phyloP scores from a whole-genome alignment of 2,329 filamentous ascomycete species.

The Ophiosphaerella korrae region DNA sequence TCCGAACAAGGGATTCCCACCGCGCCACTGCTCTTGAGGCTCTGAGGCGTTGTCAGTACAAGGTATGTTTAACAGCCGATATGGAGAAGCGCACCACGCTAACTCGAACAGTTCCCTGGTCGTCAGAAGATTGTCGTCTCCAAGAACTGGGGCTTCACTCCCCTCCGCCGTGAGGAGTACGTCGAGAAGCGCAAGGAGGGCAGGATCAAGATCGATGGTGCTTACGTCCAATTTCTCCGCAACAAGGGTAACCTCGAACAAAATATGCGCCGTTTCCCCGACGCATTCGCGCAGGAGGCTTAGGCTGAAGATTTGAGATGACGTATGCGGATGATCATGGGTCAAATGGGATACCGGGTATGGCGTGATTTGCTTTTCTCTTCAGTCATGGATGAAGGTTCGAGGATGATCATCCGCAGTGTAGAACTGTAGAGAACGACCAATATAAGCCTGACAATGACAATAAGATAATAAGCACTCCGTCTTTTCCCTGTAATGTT shows the following conservation, averaged over 20 bases:
- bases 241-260: constrained; percentile 84
- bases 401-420: constrained; percentile 28
- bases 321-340: constrained; percentile 37
- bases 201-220: constrained; percentile 94
- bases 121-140: constrained; percentile 99
- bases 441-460: constrained; percentile 41
- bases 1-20: constrained; percentile 95
- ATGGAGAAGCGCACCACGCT: too few relatives aligned
- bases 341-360: constrained; percentile 44
- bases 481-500: constrained; percentile 1
- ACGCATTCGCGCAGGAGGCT: constrained; percentile 69
- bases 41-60: constrained; percentile 99
- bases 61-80: constrained; percentile 53
- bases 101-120: constrained; percentile 75
- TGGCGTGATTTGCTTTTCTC: constrained; percentile 44
- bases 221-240: constrained; percentile 98
- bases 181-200: constrained; percentile 92
- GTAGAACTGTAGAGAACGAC: constrained; percentile 36
- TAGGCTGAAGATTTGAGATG: constrained; percentile 31
- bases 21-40: constrained; percentile 94
- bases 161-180: constrained; percentile 97
- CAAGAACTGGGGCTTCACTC: constrained; percentile 99
- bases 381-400: constrained; percentile 41
- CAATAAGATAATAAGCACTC: constrained; percentile 32
- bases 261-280: constrained; percentile 95